phyloP scores from a whole-genome alignment of 2,329 filamentous ascomycete species.

The Ceratocystis eucalypticola region DNA sequence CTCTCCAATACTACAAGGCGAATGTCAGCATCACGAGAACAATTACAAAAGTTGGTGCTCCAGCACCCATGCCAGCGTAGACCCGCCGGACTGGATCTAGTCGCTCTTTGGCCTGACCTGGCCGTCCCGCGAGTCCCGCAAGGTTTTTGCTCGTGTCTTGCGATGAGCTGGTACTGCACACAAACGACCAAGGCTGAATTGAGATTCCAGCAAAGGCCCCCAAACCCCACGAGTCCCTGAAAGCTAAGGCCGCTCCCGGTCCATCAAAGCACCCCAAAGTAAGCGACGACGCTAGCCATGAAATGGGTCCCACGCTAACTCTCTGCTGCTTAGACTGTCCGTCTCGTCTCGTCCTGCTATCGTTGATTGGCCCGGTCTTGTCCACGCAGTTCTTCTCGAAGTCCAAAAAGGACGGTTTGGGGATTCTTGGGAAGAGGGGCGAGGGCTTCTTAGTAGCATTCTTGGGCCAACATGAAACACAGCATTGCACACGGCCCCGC shows the following conservation, averaged over 20 bases:
- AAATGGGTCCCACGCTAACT: too few relatives aligned
- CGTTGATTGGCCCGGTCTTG: neutral
- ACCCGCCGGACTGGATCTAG: neutral
- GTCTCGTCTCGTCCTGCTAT: neutral
- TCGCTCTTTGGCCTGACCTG: neutral
- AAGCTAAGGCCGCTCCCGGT: conserved; percentile 3
- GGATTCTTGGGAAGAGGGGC: neutral
- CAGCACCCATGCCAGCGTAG: neutral
- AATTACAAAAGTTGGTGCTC: neutral
- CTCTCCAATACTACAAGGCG: too few relatives aligned
- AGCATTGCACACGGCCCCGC: neutral
- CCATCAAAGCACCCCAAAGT: neutral
- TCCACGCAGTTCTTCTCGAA: neutral
- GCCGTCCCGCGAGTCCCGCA: neutral
- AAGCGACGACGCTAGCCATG: neutral
- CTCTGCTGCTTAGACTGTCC: neutral
- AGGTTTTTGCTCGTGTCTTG: neutral
- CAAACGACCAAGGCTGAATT: neutral
- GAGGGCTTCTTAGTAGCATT: neutral
- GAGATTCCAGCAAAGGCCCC: neutral
- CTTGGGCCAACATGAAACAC: neutral
- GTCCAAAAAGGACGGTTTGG: neutral
- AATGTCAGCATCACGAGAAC: neutral
- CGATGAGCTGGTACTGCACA: neutral
- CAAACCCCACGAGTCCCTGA: neutral